A percentile compares a stretch with the other conserved stretches of the same genome.
phyloP scores from a whole-genome alignment of 2,329 filamentous ascomycete genomes.

The Chaetomiaceae sp. region DNA sequence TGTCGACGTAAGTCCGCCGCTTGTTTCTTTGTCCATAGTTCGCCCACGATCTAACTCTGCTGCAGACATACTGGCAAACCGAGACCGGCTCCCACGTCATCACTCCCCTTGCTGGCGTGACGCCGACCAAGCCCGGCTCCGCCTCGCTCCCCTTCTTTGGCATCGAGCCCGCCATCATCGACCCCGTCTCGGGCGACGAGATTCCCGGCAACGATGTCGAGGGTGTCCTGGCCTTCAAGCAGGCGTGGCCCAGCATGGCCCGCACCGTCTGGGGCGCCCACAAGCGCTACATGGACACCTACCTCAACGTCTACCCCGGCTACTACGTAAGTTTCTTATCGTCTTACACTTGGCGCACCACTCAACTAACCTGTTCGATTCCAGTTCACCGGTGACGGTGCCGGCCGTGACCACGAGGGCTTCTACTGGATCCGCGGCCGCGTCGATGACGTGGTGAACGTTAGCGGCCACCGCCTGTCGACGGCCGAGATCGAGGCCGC shows the following conservation, averaged over 20 bases:
- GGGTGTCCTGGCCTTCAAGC: constrained; percentile 94
- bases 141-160: constrained; percentile 97
- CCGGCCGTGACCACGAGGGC: constrained; percentile 91
- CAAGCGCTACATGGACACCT: constrained; percentile 98
- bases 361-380: background rate
- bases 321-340: constrained; percentile 71
- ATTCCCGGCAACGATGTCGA: constrained; percentile 95
- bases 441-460: constrained; percentile 98
- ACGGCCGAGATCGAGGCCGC: constrained; percentile 98
- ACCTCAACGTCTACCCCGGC: constrained; percentile 94
- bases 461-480: constrained; percentile 90
- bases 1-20: constrained; percentile 73
- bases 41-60: constrained; percentile 14
- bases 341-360: background rate
- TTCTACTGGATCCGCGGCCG: constrained; percentile 99
- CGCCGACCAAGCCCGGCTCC: constrained; percentile 93
- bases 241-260: constrained; percentile 97
- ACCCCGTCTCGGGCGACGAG: constrained; percentile 91
- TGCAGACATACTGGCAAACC: constrained; percentile 98
- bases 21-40: background rate
- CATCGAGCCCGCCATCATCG: constrained; percentile 95
- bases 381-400: constrained; percentile 87
- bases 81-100: constrained; percentile 98
- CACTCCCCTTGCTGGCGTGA: constrained; percentile 85
- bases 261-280: constrained; percentile 97